phyloP scores from a whole-genome alignment of 257 asterid species.

The Datura wrightii region DNA sequence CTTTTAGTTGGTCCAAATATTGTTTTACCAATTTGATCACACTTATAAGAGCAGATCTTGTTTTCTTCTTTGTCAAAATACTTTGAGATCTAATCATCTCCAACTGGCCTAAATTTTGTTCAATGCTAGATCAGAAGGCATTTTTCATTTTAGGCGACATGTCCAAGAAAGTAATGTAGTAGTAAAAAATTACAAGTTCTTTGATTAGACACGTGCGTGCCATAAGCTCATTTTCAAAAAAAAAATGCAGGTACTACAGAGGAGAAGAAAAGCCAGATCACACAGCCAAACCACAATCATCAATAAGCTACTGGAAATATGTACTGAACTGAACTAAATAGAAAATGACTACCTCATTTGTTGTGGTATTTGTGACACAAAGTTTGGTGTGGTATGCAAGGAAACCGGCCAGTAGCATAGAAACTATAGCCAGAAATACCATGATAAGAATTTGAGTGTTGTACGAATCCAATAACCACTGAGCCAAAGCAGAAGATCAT shows the following conservation, averaged over 20 bases:
- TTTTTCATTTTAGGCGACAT: not conserved
- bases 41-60: not conserved
- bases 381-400: conserved; percentile 87
- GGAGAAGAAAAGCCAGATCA: not conserved
- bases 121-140: conserved; percentile 18
- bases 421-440: conserved; percentile 80
- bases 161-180: conserved; percentile 19
- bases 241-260: conserved; percentile 10
- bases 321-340: conserved; percentile 9
- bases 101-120: not conserved
- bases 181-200: not conserved
- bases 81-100: not conserved
- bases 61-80: not conserved
- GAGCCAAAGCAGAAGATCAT: conserved; percentile 48
- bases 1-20: not conserved
- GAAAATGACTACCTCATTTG: conserved; percentile 75
- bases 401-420: conserved; percentile 86
- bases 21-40: conserved; percentile 14
- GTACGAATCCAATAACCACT: conserved; percentile 88
- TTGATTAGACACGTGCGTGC: not conserved
- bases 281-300: not conserved
- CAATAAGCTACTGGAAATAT: conserved; percentile 16
- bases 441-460: conserved; percentile 88
- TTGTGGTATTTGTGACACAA: conserved; percentile 88
- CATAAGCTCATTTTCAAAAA: conserved; percentile 9